Evolutionary conservation across 495 filamentous ascomycete species (phyloP).

Genomic region (Penicillium canescens): DNA sequence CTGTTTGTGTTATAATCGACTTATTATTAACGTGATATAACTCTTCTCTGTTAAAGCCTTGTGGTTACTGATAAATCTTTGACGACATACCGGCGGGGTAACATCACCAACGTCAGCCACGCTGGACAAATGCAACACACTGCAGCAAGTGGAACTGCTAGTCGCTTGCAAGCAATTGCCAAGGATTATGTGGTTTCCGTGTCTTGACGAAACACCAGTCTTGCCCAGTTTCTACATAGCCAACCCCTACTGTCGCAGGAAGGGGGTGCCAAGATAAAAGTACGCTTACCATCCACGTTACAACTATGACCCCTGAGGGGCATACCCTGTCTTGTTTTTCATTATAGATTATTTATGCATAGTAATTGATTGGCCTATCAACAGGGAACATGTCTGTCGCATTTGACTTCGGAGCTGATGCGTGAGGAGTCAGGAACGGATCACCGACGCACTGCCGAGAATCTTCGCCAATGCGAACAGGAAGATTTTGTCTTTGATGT

Average conservation of each 20-base stretch:
- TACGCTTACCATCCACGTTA: slow-evolving; percentile 12
- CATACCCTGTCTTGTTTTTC: neutral
- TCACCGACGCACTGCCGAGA: neutral
- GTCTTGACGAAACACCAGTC: neutral
- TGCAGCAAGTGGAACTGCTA: no score
- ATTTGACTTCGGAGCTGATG: neutral
- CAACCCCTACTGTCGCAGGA: neutral
- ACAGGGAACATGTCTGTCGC: neutral
- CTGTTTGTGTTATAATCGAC: slow-evolving; percentile 16
- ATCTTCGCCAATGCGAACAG: no score
- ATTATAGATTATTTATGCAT: neutral
- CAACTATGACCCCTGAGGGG: neutral
- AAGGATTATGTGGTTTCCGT: neutral
- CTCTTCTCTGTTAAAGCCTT: neutral
- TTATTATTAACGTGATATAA: neutral
- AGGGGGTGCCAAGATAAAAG: slow-evolving; percentile 10
- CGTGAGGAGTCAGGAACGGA: slow-evolving; percentile 9
- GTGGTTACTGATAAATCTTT: no score
- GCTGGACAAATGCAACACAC: neutral
- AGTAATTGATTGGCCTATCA: neutral
- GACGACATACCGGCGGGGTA: neutral
- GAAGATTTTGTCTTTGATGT: no score
- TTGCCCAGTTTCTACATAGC: neutral
- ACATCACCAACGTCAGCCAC: neutral
- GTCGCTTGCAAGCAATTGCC: slow-evolving; percentile 5